These are phyloP conservation scores for Ceratocystis ficicola DNA, from an alignment of 2,329 filamentous ascomycete genomes.

Conservation along the genomic window DNA sequence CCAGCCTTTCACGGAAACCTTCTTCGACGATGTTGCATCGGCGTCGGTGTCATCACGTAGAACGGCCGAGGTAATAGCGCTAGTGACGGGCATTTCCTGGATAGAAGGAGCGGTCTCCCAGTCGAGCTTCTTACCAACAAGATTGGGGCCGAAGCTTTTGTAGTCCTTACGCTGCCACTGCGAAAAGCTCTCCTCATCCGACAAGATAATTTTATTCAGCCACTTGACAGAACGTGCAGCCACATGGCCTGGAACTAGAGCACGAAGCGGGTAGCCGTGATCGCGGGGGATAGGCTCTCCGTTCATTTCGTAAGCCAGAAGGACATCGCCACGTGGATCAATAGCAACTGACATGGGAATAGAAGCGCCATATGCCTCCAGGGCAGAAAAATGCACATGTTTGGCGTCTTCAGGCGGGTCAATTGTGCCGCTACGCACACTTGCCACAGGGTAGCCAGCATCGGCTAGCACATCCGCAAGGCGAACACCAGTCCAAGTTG, in stretches of 20 bases:
- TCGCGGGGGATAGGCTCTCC: constrained; percentile 49
- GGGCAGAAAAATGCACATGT: constrained; percentile 46
- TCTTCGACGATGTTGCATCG: constrained; percentile 23
- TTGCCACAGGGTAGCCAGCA: constrained; percentile 38
- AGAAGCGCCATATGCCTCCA: constrained; percentile 50
- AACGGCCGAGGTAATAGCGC: constrained; percentile 45
- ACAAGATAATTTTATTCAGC: constrained; percentile 51
- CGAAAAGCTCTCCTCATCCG: constrained; percentile 52
- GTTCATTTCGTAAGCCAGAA: constrained; percentile 58
- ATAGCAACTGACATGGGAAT: constrained; percentile 48
- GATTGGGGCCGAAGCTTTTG: constrained; percentile 54
- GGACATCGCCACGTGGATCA: constrained; percentile 50
- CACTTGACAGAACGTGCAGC: constrained; percentile 59
- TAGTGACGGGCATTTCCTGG: constrained; percentile 57
- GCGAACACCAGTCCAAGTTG: constrained; percentile 45
- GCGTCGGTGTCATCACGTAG: constrained; percentile 21
- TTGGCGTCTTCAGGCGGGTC: constrained; percentile 28
- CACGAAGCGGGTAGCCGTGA: constrained; percentile 53
- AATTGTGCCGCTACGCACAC: constrained; percentile 10
- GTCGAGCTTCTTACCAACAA: constrained; percentile 39
- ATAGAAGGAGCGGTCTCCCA: constrained; percentile 53
- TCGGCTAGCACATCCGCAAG: constrained; percentile 45
- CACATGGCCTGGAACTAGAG: constrained; percentile 52
- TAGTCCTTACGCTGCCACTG: constrained; percentile 58
- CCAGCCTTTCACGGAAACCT: constrained; percentile 45